Conservation (phyloP, 305 asterid species). For the Withania somnifera region DNA sequence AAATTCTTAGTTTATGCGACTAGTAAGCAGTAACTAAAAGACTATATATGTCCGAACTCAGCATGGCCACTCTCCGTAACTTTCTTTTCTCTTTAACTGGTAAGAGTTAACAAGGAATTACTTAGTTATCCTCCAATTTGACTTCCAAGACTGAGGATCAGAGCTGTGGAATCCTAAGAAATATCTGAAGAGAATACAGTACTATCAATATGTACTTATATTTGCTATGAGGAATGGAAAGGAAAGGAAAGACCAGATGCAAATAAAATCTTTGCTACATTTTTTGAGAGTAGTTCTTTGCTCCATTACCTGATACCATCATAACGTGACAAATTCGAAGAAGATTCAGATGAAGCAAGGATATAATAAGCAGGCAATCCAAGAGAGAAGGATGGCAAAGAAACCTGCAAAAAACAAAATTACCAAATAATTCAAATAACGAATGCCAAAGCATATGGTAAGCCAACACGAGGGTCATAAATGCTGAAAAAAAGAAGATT, state of each 20-base stretch:
- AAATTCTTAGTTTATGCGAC: background rate
- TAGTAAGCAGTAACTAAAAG: background rate
- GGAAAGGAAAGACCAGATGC: background rate
- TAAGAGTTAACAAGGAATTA: background rate
- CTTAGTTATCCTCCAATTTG: background rate
- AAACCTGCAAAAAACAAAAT: constrained; percentile 38
- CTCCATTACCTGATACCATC: constrained; percentile 73
- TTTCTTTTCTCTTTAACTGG: background rate
- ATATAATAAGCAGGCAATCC: constrained; percentile 95
- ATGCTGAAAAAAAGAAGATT: background rate
- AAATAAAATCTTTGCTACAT: background rate
- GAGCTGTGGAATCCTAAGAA: background rate
- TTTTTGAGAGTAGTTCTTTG: background rate
- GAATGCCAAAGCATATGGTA: background rate
- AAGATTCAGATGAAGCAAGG: constrained; percentile 89
- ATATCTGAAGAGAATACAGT: background rate
- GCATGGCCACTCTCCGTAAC: background rate
- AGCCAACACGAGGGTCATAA: background rate
- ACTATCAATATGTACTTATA: background rate
- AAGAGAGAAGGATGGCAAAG: constrained; percentile 85
- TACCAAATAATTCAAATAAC: background rate
- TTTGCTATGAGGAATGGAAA: background rate
- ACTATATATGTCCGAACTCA: background rate
- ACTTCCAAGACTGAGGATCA: background rate
- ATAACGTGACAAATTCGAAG: constrained; percentile 93